Conservation (phyloP, 305 asterid genomes). For the Fraxinus nigra region DNA sequence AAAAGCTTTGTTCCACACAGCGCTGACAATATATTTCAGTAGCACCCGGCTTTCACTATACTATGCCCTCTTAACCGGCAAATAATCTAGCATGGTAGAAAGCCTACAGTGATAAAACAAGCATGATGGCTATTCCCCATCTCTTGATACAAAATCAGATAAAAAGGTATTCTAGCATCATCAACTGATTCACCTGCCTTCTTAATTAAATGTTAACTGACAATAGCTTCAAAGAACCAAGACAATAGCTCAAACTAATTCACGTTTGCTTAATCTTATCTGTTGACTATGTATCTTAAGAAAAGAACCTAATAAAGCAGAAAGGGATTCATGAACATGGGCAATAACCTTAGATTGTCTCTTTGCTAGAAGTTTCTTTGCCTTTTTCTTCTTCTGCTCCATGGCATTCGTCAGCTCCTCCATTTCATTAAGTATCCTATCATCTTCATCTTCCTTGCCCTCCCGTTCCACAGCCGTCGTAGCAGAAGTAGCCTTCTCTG, state of each 20-base stretch:
- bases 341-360: constrained; percentile 67
- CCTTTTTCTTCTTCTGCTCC: constrained; percentile 74
- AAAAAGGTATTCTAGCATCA: background rate
- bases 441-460: constrained; percentile 66
- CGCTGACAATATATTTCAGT: background rate
- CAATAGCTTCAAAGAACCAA: background rate
- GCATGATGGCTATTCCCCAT: background rate
- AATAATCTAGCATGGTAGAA: background rate
- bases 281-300: background rate
- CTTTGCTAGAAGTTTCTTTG: constrained; percentile 63
- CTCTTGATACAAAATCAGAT: background rate
- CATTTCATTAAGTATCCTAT: constrained; percentile 69
- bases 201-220: background rate
- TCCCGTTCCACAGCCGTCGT: constrained; percentile 38
- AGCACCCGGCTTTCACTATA: background rate
- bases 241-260: background rate
- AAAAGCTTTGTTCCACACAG: background rate
- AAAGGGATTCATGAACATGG: background rate
- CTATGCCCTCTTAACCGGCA: background rate
- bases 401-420: constrained; percentile 77
- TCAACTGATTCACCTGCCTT: too few relatives aligned
- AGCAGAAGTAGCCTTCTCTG: constrained; percentile 46
- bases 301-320: background rate
- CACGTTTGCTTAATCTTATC: background rate
- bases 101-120: background rate